Evolutionary conservation across 83 land plant species (phyloP).

Genomic region (Diphasiastrum complanatum): DNA sequence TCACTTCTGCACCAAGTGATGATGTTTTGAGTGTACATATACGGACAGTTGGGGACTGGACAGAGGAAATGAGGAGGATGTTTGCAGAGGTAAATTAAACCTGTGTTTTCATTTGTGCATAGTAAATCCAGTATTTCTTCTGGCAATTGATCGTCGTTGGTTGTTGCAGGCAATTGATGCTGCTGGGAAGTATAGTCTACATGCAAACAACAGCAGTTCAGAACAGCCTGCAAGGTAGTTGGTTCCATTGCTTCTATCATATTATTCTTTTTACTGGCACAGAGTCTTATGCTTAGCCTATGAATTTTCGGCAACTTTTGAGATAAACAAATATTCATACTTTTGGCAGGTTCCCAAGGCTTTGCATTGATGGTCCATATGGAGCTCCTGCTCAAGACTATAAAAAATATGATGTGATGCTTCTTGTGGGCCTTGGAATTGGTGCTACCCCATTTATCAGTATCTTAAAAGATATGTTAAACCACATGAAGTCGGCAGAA

Average conservation of each 20-base stretch:
- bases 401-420: conserved; percentile 72
- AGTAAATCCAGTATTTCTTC: background rate
- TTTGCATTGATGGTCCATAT: conserved; percentile 89
- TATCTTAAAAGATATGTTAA: conserved; percentile 76
- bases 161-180: too few relatives aligned
- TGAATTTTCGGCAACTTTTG: background rate
- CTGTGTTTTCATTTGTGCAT: too few relatives aligned
- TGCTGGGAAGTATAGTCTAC: too few relatives aligned
- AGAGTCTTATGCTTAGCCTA: background rate
- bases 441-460: conserved; percentile 99
- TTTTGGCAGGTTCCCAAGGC: conserved; percentile 78
- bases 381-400: conserved; percentile 99
- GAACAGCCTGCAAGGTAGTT: too few relatives aligned
- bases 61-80: conserved; percentile 57
- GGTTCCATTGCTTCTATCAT: too few relatives aligned
- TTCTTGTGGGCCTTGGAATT: conserved; percentile 91
- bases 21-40: conserved; percentile 83
- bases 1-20: conserved; percentile 90
- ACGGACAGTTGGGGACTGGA: conserved; percentile 88
- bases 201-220: too few relatives aligned
- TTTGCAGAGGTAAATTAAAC: conserved; percentile 92
- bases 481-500: conserved; percentile 48
- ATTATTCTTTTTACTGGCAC: background rate
- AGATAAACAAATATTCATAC: too few relatives aligned
- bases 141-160: too few relatives aligned